These are phyloP conservation scores for Auricularia cornea DNA, from an alignment of 768 basidiomycete genomes.

Conservation along the genomic window DNA sequence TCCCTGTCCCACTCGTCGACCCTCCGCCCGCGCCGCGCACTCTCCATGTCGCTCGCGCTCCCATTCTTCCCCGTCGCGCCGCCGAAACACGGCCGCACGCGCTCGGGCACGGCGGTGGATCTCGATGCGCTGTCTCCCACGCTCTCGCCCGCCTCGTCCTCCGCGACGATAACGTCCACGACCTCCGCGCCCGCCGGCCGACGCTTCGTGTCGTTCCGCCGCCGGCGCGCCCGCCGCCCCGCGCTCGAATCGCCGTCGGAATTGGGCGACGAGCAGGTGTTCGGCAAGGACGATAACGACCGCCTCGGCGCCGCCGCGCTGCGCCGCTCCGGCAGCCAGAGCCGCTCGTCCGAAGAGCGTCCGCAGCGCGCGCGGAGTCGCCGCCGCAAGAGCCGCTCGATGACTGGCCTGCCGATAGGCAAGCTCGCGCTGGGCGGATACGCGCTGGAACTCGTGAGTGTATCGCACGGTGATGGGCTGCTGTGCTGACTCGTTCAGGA, in stretches of 20 bases:
- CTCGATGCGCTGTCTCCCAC: too few relatives aligned
- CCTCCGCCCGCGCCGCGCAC: background rate
- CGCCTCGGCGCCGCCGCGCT: background rate
- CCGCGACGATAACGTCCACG: background rate
- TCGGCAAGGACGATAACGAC: background rate
- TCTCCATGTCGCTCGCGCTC: background rate
- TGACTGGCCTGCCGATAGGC: background rate
- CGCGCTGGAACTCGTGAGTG: background rate
- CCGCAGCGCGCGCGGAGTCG: background rate
- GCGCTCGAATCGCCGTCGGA: background rate
- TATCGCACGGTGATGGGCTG: too few relatives aligned
- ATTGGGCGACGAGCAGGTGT: background rate
- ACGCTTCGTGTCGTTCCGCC: background rate
- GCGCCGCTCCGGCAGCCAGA: background rate
- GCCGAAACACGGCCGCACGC: background rate
- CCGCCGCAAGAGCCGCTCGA: background rate
- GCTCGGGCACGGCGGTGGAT: background rate
- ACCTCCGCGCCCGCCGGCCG: background rate
- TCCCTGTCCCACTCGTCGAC: background rate
- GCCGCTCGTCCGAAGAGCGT: background rate
- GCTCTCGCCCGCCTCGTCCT: background rate
- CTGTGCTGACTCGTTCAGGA: background rate
- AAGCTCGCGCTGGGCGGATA: background rate
- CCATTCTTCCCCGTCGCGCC: background rate
- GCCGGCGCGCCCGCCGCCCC: background rate